phyloP scores from a whole-genome alignment of 2,329 filamentous ascomycete genomes.

The Onygenales sp. region DNA sequence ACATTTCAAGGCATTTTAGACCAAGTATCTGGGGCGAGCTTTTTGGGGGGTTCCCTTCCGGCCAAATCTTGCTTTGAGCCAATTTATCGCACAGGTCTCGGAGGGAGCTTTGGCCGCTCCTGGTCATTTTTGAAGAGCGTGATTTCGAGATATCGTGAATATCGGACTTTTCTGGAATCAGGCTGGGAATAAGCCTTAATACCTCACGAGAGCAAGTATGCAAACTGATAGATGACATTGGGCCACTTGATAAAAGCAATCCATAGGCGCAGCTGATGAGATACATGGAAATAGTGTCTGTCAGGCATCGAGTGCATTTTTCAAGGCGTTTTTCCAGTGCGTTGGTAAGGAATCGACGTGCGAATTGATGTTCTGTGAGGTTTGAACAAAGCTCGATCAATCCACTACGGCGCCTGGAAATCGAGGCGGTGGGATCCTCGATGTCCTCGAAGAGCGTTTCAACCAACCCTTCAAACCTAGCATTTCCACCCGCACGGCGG shows the following conservation, averaged over 20 bases:
- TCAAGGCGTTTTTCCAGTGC: slow-evolving; percentile 62
- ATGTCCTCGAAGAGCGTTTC: slow-evolving; percentile 52
- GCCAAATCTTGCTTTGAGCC: slow-evolving; percentile 18
- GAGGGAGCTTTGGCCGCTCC: slow-evolving; percentile 20
- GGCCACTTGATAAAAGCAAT: slow-evolving; percentile 20
- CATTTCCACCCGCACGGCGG: slow-evolving; percentile 48
- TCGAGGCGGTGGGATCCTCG: slow-evolving; percentile 35
- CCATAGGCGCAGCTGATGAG: slow-evolving; percentile 25
- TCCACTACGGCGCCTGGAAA: slow-evolving; percentile 42
- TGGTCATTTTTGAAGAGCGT: slow-evolving; percentile 20
- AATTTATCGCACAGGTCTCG: slow-evolving; percentile 17
- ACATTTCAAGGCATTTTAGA: slow-evolving; percentile 24
- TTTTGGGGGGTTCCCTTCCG: slow-evolving; percentile 9
- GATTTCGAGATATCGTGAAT: slow-evolving; percentile 17
- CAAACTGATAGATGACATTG: slow-evolving; percentile 20
- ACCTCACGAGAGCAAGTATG: slow-evolving; percentile 23
- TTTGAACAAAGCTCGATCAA: slow-evolving; percentile 48
- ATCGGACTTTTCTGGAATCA: slow-evolving; percentile 22
- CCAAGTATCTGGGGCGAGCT: slow-evolving; percentile 25
- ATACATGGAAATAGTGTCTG: slow-evolving; percentile 38
- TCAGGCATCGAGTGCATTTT: slow-evolving; percentile 48
- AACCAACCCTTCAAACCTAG: slow-evolving; percentile 46
- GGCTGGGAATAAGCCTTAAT: slow-evolving; percentile 16
- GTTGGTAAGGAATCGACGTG: slow-evolving; percentile 57
- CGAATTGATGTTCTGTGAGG: slow-evolving; percentile 34